Base-by-base conservation (phyloP, 345 rosid species). In the Bretschneidera sinensis region DNA sequence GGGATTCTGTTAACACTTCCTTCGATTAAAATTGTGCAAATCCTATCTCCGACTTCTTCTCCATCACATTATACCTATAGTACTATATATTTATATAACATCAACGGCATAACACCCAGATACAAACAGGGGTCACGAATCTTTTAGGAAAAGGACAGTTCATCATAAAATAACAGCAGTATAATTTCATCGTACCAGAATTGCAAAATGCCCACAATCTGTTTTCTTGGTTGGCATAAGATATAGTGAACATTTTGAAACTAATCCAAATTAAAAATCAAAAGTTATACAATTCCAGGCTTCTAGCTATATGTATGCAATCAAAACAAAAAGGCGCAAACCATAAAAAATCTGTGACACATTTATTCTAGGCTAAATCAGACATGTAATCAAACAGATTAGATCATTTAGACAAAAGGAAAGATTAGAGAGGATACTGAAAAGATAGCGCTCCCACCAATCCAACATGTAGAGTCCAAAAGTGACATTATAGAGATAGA, bases 401-500 rank as follows among this genome's bases (percentile, higher is more conserved):
- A 48, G 15, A 18, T n/a, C 54, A 58, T n/a, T n/a, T 17, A 21
- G 19, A 54, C 33, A 56, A 17, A 59, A 48, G 62, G 1, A 39
- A 39, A 13, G 2, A 39, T 19, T 49, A 63, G 57, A 61, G 58
- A 79, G 96, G 98, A 92, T 90, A 89, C 99, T 94, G 89, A 94
- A 87, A 63, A 94, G 89, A 65, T 67, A 89, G 35, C 99, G 95
- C 77, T 94, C 97, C 99, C 96, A 94, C 99, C 96, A 94, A 71
- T 94, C 99, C 85, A 94, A 76, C 99, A 94, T 94, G 80, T 67
- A 90, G 57, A 94, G 96, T 56, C 99, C 99, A 23, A 94, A 94
- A 15, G 97, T 94, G 63, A 90, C 99, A 80, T 90, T 90, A 75
- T 94, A 94, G 71, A 86, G 96, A 72, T 83, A 82, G 80, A 94